Evolutionary conservation across 2,329 filamentous ascomycete genomes (phyloP).

Genomic region (Hypoxylon sp.): DNA sequence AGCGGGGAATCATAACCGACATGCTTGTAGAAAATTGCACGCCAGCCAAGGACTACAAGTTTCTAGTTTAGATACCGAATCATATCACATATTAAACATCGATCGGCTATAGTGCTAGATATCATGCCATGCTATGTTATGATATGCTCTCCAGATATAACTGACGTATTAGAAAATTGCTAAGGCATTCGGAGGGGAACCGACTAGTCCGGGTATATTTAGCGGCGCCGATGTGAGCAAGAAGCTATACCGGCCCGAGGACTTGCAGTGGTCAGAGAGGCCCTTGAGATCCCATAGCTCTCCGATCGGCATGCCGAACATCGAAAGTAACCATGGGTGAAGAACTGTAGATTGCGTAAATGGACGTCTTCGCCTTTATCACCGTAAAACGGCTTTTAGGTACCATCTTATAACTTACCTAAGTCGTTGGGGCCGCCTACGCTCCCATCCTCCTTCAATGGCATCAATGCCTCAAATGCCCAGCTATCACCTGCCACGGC

Average conservation of each 20-base stretch:
- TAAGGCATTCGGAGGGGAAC: slow-evolving; percentile 64
- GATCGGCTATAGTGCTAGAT: neutral
- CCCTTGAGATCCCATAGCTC: slow-evolving; percentile 70
- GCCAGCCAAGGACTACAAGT: neutral
- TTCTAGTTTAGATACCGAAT: neutral
- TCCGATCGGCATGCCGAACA: slow-evolving; percentile 69
- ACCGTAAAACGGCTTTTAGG: neutral
- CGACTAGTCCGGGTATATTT: slow-evolving; percentile 68
- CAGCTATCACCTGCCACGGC: slow-evolving; percentile 75
- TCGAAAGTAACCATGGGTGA: slow-evolving; percentile 64
- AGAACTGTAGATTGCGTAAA: slow-evolving; percentile 55
- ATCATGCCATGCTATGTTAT: neutral
- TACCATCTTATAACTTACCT: slow-evolving; percentile 55
- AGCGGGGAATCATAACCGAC: too few relatives aligned
- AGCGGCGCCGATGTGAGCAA: slow-evolving; percentile 73
- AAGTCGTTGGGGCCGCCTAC: slow-evolving; percentile 54
- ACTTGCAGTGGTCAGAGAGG: slow-evolving; percentile 67
- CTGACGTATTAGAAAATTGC: slow-evolving; percentile 59
- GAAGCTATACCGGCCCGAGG: slow-evolving; percentile 70
- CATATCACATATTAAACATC: neutral
- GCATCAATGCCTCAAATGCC: slow-evolving; percentile 75
- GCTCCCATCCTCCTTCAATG: slow-evolving; percentile 60
- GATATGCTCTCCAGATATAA: neutral
- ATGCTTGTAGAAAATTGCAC: neutral
- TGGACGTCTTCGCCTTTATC: neutral